Percentiles rank a stretch among this genome's conserved stretches.
phyloP scores from a whole-genome alignment of 73 alveolate genomes.

The Symbiodinium natans region DNA sequence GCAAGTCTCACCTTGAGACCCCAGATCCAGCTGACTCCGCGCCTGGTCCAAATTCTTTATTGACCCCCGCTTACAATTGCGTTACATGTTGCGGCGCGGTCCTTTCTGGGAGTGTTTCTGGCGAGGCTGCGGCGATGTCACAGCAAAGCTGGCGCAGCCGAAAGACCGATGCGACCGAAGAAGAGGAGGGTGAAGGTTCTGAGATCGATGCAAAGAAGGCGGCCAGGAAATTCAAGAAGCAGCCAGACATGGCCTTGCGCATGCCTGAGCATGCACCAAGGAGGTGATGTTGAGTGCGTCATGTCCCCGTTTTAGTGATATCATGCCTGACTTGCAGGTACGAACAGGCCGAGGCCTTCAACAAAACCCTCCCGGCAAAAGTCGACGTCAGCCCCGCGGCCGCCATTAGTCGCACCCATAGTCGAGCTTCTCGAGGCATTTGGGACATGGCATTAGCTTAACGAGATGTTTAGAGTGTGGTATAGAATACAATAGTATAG shows the following conservation, averaged over 20 bases:
- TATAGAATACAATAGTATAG: no score
- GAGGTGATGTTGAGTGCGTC: background rate
- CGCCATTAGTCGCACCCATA: no score
- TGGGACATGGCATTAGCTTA: no score
- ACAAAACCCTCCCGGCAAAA: constrained; percentile 26
- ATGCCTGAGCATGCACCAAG: background rate
- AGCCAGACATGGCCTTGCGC: constrained; percentile 13
- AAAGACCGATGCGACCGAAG: background rate
- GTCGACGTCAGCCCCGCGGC: constrained; percentile 24
- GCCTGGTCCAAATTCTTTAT: background rate
- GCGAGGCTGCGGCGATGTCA: background rate
- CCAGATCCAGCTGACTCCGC: background rate
- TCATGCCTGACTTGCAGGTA: constrained; percentile 16
- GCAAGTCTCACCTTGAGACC: background rate
- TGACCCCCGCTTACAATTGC: no score
- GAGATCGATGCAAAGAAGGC: background rate
- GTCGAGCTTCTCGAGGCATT: no score
- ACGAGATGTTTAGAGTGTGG: no score
- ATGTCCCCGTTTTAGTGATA: background rate
- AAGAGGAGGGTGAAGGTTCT: background rate
- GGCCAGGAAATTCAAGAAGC: background rate
- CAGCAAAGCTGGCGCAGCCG: background rate
- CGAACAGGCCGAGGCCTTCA: constrained; percentile 44
- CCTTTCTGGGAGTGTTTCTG: no score
- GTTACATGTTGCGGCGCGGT: no score